phyloP scores from a whole-genome alignment of 345 rosid species.

The Acer saccharum region DNA sequence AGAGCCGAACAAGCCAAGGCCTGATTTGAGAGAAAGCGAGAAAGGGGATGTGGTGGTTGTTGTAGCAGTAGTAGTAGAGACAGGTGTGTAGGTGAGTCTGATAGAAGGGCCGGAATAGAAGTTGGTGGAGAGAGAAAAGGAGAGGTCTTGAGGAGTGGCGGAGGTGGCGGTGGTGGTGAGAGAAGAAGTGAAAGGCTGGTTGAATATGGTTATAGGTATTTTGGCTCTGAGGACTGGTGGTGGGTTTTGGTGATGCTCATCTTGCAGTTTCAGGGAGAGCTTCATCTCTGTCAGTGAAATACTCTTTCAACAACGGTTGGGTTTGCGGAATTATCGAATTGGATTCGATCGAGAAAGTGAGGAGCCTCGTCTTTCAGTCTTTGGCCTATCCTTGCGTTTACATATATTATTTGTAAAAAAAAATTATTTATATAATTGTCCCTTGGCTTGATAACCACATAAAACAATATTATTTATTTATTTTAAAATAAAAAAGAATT shows the following conservation, averaged over 20 bases:
- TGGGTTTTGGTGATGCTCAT: conserved; percentile 23
- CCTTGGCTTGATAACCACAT: too few relatives aligned
- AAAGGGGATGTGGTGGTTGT: conserved; percentile 35
- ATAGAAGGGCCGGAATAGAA: conserved; percentile 64
- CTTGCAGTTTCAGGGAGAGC: conserved; percentile 51
- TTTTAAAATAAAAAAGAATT: too few relatives aligned
- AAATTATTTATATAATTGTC: too few relatives aligned
- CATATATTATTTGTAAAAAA: too few relatives aligned
- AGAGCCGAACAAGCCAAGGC: conserved; percentile 62
- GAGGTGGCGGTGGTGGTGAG: conserved; percentile 30
- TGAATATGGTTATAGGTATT: conserved; percentile 49
- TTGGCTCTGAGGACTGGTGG: conserved; percentile 52
- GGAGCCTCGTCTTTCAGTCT: too few relatives aligned
- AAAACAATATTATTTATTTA: too few relatives aligned
- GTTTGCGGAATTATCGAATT: too few relatives aligned
- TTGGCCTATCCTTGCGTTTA: too few relatives aligned
- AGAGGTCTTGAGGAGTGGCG: conserved; percentile 32
- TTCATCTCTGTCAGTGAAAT: conserved; percentile 35
- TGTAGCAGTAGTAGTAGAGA: conserved; percentile 16
- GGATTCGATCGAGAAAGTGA: too few relatives aligned
- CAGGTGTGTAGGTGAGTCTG: conserved; percentile 43
- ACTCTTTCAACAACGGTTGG: background rate
- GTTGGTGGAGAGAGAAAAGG: conserved; percentile 54
- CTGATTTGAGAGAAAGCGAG: conserved; percentile 60
- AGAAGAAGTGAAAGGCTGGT: conserved; percentile 50